Evolutionary conservation across 371 early-diverging fungal species (phyloP).

Genomic region (Rhizomucor pusillus): DNA sequence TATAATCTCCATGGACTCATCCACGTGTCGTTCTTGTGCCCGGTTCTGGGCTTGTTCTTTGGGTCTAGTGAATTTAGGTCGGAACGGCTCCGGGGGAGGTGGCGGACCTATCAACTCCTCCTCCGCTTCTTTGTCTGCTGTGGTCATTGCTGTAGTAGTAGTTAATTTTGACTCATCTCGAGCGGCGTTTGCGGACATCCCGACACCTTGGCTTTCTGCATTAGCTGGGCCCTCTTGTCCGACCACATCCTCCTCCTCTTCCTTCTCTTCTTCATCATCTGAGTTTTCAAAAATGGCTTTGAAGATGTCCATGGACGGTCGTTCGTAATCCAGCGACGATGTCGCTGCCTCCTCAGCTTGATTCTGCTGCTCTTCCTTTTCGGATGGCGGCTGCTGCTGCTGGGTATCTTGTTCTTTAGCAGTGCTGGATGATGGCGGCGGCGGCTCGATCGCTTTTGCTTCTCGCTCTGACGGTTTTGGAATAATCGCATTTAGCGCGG

Average conservation of each 20-base stretch:
- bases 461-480: constrained; percentile 45
- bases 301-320: constrained; percentile 86
- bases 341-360: constrained; percentile 54
- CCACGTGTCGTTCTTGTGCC: not conserved
- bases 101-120: constrained; percentile 35
- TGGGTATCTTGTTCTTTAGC: not conserved
- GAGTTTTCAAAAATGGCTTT: constrained; percentile 81
- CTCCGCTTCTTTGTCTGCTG: constrained; percentile 10
- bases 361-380: constrained; percentile 18
- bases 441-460: constrained; percentile 3
- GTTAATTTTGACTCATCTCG: not conserved
- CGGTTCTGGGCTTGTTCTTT: constrained; percentile 11
- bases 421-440: constrained; percentile 2
- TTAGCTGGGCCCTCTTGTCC: constrained; percentile 11
- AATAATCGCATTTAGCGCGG: constrained; percentile 30
- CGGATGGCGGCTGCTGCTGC: constrained; percentile 1
- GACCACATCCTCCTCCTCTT: constrained; percentile 18
- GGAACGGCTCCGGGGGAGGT: constrained; percentile 36
- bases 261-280: constrained; percentile 54
- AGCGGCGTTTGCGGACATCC: not conserved
- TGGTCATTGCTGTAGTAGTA: not conserved
- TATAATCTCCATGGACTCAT: constrained; percentile 13
- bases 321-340: constrained; percentile 56
- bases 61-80: constrained; percentile 44
- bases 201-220: constrained; percentile 1